Conservation (phyloP, 208 protist genomes). For the Acanthamoeba royreba region DNA sequence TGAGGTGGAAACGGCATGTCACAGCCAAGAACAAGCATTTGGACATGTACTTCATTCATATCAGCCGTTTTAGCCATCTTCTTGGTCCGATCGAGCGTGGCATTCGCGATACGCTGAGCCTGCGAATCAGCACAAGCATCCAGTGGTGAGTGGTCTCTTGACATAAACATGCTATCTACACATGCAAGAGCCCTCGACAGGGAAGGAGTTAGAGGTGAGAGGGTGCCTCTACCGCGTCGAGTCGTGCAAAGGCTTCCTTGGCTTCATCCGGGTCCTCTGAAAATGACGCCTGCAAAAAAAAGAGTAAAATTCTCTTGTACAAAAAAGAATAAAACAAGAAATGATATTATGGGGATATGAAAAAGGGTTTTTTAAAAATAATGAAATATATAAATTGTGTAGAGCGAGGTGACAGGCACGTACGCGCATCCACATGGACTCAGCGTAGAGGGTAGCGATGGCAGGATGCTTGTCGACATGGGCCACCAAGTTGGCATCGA, state of each 20-base stretch:
- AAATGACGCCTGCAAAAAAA: background rate
- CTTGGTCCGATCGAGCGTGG: background rate
- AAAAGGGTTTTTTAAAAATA: background rate
- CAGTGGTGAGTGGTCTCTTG: background rate
- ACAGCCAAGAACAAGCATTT: background rate
- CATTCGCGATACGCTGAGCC: background rate
- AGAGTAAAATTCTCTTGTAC: background rate
- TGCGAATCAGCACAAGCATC: background rate
- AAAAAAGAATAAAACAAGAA: background rate
- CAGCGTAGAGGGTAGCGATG: background rate
- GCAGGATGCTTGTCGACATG: background rate
- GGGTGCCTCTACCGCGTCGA: background rate
- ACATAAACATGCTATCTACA: too few relatives aligned
- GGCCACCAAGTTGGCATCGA: background rate
- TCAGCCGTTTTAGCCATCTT: background rate
- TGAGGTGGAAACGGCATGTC: background rate
- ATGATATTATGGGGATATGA: background rate
- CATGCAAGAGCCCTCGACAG: background rate
- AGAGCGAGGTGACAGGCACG: background rate
- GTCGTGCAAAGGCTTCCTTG: background rate
- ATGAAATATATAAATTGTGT: background rate
- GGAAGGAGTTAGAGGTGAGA: background rate
- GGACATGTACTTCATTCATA: background rate
- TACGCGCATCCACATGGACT: slow-evolving; percentile 12
- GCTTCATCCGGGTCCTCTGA: background rate